Base-by-base conservation (phyloP, 2,329 filamentous ascomycete species). In the Pseudogymnoascus pannorum region DNA sequence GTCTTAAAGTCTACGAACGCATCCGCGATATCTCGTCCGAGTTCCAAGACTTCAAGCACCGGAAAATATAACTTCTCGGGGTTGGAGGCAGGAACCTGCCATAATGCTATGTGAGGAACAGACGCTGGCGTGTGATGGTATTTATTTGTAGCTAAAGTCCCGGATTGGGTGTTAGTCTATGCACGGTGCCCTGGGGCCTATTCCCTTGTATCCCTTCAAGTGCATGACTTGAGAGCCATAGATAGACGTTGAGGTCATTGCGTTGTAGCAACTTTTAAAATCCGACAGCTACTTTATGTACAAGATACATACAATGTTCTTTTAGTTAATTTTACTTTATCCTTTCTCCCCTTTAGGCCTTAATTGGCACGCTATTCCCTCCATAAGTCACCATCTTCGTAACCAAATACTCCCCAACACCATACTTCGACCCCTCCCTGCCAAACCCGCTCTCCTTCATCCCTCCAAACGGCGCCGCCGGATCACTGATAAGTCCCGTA, bases 401-500 rank as follows among this genome's bases (percentile, higher is more conserved):
- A 61, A 81, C 78, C 33, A 79, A 78, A 64, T 83, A 84, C 26
- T 79, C 79, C 31, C 76, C 77, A 63, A 83, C 69, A 3, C 80
- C 81, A 61, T 80, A 80, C 68, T 82, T 79, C 14, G 80, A 80
- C 16, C 82, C 73, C 70, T 84, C 81, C 35, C 80, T 69, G 33
- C 81, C 81, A 68, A 82, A 83, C 1, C 81, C 81, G 66, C 73
- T 76, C 71, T 82, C 78, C 72, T 84, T 84, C 4, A 83, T 79
- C 40, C 81, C 81, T 44, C 81, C 81, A 68, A 84, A 84, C 1
- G 81, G 81, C 42, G 82, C 74, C 36, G 78, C 80, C 65, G 77
- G 73, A 69, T 82, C 81, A 66, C 79, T 81, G 59, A 83, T 81
- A 60, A 82, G 59, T 1, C 89, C 89, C 0, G 88, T 92, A 75